A percentile compares a stretch with the other conserved stretches of the same genome.
Conservation (phyloP, 495 filamentous ascomycete genomes). For the Talaromyces nanjingensis region DNA sequence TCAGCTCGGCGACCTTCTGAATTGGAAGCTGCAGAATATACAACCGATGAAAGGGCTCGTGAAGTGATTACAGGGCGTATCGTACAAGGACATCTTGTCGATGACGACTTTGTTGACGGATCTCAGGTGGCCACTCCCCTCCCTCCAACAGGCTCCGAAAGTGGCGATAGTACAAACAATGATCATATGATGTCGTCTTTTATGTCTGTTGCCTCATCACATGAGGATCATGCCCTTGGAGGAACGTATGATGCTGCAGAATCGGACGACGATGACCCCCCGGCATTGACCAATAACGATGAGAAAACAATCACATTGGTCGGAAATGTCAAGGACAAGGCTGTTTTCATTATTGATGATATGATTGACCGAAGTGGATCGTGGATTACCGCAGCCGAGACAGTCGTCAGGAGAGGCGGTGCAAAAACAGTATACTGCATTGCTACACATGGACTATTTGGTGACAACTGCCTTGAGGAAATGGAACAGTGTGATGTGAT, state of each 20-base stretch:
- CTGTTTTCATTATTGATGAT: conserved; percentile 93
- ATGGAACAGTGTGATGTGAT: conserved; percentile 90
- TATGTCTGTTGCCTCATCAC: conserved; percentile 53
- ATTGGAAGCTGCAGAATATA: conserved; percentile 53
- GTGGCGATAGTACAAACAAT: conserved; percentile 33
- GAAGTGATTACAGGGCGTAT: conserved; percentile 90
- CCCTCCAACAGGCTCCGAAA: conserved; percentile 31
- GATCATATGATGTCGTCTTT: conserved; percentile 63
- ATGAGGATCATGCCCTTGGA: conserved; percentile 60
- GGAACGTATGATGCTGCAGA: conserved; percentile 73
- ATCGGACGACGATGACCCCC: conserved; percentile 85
- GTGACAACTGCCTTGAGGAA: conserved; percentile 79
- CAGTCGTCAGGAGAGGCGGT: conserved; percentile 83
- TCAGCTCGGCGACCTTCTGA: conserved; percentile 35
- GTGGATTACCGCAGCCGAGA: conserved; percentile 98
- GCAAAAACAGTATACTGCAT: conserved; percentile 96
- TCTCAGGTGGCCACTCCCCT: conserved; percentile 47
- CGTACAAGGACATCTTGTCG: conserved; percentile 93
- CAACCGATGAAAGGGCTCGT: conserved; percentile 76
- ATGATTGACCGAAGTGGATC: conserved; percentile 97
- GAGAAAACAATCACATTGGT: conserved; percentile 90
- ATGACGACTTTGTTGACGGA: conserved; percentile 74
- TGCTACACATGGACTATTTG: conserved; percentile 93
- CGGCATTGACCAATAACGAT: conserved; percentile 57
- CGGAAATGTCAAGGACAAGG: conserved; percentile 77